Evolutionary conservation across 192 early-diverging fungal genomes (phyloP).

Genomic region (Diversispora epigaea): DNA sequence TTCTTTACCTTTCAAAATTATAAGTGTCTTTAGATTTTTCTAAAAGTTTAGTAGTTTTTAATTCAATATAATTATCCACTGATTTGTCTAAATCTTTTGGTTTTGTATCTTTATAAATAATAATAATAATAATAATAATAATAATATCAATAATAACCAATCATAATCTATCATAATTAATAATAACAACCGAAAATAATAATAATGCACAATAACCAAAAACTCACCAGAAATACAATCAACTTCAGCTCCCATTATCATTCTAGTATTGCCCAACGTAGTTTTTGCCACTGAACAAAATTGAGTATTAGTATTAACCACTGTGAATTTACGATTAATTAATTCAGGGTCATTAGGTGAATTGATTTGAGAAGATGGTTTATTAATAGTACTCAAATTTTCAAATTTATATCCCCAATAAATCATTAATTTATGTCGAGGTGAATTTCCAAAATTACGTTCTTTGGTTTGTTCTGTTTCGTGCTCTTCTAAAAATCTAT

Average conservation of each 20-base stretch:
- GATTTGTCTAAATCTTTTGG: slow-evolving; percentile 48
- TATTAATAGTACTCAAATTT: slow-evolving; percentile 63
- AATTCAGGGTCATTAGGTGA: slow-evolving; percentile 46
- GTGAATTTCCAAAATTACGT: slow-evolving; percentile 41
- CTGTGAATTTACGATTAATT: slow-evolving; percentile 39
- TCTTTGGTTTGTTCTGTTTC: slow-evolving; percentile 44
- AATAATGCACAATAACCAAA: too few relatives aligned
- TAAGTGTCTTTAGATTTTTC: slow-evolving; percentile 43
- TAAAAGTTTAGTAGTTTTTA: slow-evolving; percentile 81
- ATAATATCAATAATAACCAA: background rate
- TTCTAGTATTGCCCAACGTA: slow-evolving; percentile 59
- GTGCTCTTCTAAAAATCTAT: slow-evolving; percentile 82
- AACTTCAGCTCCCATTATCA: slow-evolving; percentile 91
- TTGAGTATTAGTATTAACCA: slow-evolving; percentile 82
- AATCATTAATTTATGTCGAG: slow-evolving; percentile 65
- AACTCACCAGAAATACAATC: slow-evolving; percentile 71
- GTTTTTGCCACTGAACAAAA: slow-evolving; percentile 88
- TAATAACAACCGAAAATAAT: background rate
- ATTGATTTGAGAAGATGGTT: slow-evolving; percentile 49
- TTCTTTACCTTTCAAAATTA: slow-evolving; percentile 63
- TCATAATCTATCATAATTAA: slow-evolving; percentile 1
- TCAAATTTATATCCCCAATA: slow-evolving; percentile 96
- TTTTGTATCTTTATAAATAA: slow-evolving; percentile 42
- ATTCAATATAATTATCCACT: slow-evolving; percentile 72
- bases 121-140: background rate